Conservation (phyloP, 495 filamentous ascomycete genomes). For the Aspergillus biplanus region DNA sequence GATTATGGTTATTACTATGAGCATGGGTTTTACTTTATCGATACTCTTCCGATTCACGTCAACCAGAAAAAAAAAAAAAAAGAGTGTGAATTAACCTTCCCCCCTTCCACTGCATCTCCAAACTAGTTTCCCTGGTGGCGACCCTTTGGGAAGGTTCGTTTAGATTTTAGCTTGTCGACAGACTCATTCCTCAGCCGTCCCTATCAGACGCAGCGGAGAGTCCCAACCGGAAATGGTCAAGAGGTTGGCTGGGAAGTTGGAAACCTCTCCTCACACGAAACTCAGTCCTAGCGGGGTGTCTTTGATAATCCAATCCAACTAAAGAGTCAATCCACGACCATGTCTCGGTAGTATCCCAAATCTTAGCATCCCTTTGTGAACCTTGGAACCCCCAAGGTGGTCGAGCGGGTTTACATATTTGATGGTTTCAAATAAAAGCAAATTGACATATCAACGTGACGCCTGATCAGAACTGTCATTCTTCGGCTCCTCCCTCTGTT, state of each 20-base stretch:
- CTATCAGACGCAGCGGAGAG: conserved; percentile 16
- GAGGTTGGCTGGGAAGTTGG: background rate
- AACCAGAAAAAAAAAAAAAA: background rate
- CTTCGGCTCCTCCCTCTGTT: conserved; percentile 17
- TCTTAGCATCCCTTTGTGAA: conserved; percentile 13
- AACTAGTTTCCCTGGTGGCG: conserved; percentile 17
- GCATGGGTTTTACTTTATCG: background rate
- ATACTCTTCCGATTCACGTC: background rate
- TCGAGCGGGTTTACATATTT: conserved; percentile 14
- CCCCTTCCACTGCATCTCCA: background rate
- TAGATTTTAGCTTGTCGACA: conserved; percentile 19
- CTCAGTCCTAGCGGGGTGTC: conserved; percentile 15
- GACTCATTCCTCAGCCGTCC: conserved; percentile 23
- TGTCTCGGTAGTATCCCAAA: conserved; percentile 8
- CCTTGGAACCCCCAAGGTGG: conserved; percentile 13
- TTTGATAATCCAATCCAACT: background rate
- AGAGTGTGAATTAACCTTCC: background rate
- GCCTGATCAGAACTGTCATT: conserved; percentile 12
- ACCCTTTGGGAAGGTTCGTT: conserved; percentile 20
- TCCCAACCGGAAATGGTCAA: conserved; percentile 1
- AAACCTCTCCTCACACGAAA: background rate
- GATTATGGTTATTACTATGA: background rate
- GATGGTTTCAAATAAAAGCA: conserved; percentile 18
- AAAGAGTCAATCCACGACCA: background rate
- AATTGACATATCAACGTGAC: conserved; percentile 6